Base-by-base conservation (phyloP, 306 rosid species). In the Vigna hirtella region DNA sequence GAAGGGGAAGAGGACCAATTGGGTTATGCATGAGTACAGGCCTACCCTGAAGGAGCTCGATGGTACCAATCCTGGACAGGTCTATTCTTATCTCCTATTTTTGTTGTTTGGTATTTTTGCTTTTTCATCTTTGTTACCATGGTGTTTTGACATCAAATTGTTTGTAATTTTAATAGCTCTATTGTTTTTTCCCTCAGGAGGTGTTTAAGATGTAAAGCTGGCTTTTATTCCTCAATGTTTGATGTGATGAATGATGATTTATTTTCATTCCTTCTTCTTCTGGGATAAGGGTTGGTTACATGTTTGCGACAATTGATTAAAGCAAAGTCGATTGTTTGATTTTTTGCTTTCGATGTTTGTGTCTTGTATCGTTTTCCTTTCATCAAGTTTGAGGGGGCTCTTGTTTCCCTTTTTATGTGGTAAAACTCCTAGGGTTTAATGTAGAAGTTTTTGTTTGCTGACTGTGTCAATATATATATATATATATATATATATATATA, bases 31-130 rank as follows among this genome's bases (percentile, higher is more conserved):
- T 52, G 99, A 96, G 85, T 96, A 96, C 75, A 93, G 98, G 66
- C 72, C 99, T 18, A 88, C 93, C 22, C 81, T 87, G 17, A 72
- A 83, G 88, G 99, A 96, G 85, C 96, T 96, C 47, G 93, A 90
- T 83, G 99, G 98, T 52, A 91, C 98, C 70, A 87, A 91, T 76
- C 98, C 98, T 79, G 99, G 98, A 48, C 99, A 96, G 99, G 99
- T 96, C 6, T 66, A 69, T 2, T 79, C 68, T 79, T 59, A 51
- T 62, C 68, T 48, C 9, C 57, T 38, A n/a, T 30, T 38, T 28
- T 4, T 34, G 0, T 67, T 50, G 52, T 58, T 18, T 57, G 8
- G 1, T 16, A 22, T 10, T 36, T 64, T 40, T 72, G 20, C 72
- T 28, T 36, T 26, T 74, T 40, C 13, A 22, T 57, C 17, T 1